Base-by-base conservation (phyloP, 2,329 filamentous ascomycete species). In the Xylaria sp. region DNA sequence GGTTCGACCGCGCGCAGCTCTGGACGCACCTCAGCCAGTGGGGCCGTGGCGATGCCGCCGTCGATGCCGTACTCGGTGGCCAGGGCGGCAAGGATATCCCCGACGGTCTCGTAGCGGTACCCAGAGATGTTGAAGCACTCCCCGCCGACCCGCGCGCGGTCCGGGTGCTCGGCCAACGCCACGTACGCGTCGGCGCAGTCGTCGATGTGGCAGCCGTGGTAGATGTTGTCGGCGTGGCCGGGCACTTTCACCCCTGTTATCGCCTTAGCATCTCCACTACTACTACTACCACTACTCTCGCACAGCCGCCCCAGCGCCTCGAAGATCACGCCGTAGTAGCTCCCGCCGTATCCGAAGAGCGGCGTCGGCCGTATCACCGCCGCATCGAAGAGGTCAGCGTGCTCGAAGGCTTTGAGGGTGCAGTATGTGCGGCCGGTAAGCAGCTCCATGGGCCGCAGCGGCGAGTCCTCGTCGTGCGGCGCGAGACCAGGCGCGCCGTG, bases 161-260 rank as follows among this genome's bases (percentile, higher is more conserved):
- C 68, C 1, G 68, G 14, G n/a, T 83, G 77, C 30, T 77, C 73
- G 0, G 83, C 84, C 2, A 86, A 75, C 0, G 82, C 78, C 3
- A 85, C 74, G 65, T 86, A 86, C 0, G 83, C 83, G 17, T 83
- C 81, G 1, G 75, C 84, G 55, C 83, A 85, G 69, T 86, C 84
- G 69, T 86, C 84, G 12, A 86, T 78, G 67, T 86, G 84, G 45
- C 81, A 78, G 3, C 80, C 81, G 65, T 86, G 84, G 68, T 84
- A 74, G 36, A 85, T 81, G 14, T 76, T 80, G 19, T 80, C 75
- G 0, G 78, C 75, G 48, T 80, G 70, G 0, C 78, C 74, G 0
- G 79, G 75, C 2, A 85, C 66, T 17, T 73, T 39, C 30, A 19
- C 11, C 27, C 11, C 30, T 73, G 68, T 3, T 27, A 27, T 27